phyloP scores from a whole-genome alignment of 768 basidiomycete genomes.

The Chalciporus sphaerocephalus region DNA sequence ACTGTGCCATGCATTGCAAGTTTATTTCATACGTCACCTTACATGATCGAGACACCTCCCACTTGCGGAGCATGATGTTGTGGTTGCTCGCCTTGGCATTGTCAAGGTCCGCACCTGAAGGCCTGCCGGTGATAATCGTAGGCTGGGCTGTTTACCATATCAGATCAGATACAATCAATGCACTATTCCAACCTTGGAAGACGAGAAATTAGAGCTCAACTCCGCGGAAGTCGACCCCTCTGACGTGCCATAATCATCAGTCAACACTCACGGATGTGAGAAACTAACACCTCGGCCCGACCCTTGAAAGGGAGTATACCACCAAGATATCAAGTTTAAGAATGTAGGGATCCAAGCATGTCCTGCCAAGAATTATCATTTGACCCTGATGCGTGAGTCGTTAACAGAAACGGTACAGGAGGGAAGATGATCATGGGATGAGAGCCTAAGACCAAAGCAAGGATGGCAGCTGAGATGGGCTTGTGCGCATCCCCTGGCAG shows the following conservation, averaged over 20 bases:
- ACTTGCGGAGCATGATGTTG: slow-evolving; percentile 54
- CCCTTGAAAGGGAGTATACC: no score
- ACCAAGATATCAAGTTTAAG: slow-evolving; percentile 84
- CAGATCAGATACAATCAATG: slow-evolving; percentile 13
- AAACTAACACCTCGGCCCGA: no score
- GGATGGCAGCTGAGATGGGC: background rate
- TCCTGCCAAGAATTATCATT: no score
- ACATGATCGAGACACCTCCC: slow-evolving; percentile 76
- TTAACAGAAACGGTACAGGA: no score
- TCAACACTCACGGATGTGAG: slow-evolving; percentile 25
- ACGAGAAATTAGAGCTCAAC: background rate
- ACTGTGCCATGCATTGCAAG: background rate
- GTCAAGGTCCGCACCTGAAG: slow-evolving; percentile 48
- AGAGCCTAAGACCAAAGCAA: no score
- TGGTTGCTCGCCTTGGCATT: slow-evolving; percentile 33
- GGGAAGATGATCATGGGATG: no score
- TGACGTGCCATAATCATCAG: slow-evolving; percentile 75
- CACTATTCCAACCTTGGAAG: slow-evolving; percentile 57
- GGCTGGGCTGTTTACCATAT: background rate
- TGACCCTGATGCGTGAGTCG: no score
- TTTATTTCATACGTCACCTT: slow-evolving; percentile 69
- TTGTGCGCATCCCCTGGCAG: slow-evolving; percentile 57
- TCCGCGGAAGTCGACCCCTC: slow-evolving; percentile 30
- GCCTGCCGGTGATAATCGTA: slow-evolving; percentile 10
- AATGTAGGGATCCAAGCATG: slow-evolving; percentile 65